Evolutionary conservation across 352 stramenopile genomes (phyloP).

Genomic region (Phytophthora aleatoria): DNA sequence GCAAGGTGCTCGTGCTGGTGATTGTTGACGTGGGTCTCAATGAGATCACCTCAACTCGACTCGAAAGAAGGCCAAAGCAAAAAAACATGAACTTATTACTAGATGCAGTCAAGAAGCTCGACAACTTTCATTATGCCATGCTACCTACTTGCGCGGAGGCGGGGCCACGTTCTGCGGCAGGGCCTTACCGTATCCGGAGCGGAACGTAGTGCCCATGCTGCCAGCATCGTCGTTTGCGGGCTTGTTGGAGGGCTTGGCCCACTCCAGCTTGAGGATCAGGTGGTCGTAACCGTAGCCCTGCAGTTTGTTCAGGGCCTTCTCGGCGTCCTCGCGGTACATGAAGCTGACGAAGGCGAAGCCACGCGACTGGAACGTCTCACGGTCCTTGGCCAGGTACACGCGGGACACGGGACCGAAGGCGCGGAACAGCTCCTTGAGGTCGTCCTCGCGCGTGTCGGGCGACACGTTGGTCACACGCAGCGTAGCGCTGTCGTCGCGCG

Average conservation of each 20-base stretch:
- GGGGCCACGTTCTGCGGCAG: constrained; percentile 86
- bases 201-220: constrained; percentile 88
- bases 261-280: constrained; percentile 99
- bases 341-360: constrained; percentile 99
- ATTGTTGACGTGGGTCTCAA: neutral
- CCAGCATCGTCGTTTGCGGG: constrained; percentile 69
- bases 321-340: constrained; percentile 95
- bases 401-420: constrained; percentile 96
- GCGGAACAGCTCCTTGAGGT: constrained; percentile 98
- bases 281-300: constrained; percentile 99
- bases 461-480: constrained; percentile 99
- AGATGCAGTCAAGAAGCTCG: constrained; percentile 6
- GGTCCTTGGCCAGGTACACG: constrained; percentile 98
- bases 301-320: constrained; percentile 96
- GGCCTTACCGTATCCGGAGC: constrained; percentile 88
- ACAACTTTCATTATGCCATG: constrained; percentile 8
- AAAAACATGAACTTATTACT: constrained; percentile 26
- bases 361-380: constrained; percentile 96
- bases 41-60: neutral
- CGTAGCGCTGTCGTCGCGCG: constrained; percentile 85
- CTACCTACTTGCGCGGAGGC: constrained; percentile 73
- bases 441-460: constrained; percentile 97
- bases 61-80: neutral
- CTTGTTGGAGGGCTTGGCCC: constrained; percentile 96
- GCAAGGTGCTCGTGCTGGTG: neutral